Evolutionary conservation across 495 filamentous ascomycete species (phyloP).

Genomic region (Chaetomium fimeti): DNA sequence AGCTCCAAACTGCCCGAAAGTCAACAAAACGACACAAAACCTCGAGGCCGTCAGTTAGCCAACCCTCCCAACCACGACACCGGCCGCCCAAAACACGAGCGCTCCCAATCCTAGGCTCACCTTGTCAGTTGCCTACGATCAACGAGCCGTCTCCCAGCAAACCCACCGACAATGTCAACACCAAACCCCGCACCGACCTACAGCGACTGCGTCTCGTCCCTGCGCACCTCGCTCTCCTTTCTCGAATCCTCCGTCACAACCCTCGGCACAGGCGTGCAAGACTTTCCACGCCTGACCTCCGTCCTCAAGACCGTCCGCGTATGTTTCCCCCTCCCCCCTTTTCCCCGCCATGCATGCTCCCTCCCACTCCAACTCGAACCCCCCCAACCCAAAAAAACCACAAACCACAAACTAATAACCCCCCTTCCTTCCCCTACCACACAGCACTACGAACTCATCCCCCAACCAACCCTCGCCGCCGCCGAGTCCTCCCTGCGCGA

Average conservation of each 20-base stretch:
- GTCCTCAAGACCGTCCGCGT: conserved; percentile 52
- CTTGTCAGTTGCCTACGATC: not conserved
- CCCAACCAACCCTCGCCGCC: conserved; percentile 47
- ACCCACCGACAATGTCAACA: conserved; percentile 20
- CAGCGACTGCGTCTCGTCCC: conserved; percentile 47
- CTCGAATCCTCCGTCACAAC: conserved; percentile 51
- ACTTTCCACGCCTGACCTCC: conserved; percentile 47
- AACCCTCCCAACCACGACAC: not conserved
- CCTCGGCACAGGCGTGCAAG: conserved; percentile 45
- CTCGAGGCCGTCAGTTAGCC: too few relatives aligned
- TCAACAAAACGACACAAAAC: too few relatives aligned
- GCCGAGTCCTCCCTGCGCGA: conserved; percentile 52
- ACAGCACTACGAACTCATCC: conserved; percentile 54
- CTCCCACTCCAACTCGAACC: not conserved
- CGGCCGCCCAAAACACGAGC: not conserved
- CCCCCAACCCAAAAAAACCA: not conserved
- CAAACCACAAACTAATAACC: too few relatives aligned
- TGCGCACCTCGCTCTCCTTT: conserved; percentile 51
- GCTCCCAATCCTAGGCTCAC: not conserved
- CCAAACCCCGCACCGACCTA: conserved; percentile 34
- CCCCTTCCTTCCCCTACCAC: too few relatives aligned
- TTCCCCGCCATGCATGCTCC: not conserved
- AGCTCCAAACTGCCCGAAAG: too few relatives aligned
- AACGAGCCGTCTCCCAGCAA: not conserved
- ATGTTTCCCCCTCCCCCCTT: conserved; percentile 21